These are phyloP conservation scores for Kazachstania sp. DNA, from an alignment of 1,139 yeast species.

Conservation along the genomic window DNA sequence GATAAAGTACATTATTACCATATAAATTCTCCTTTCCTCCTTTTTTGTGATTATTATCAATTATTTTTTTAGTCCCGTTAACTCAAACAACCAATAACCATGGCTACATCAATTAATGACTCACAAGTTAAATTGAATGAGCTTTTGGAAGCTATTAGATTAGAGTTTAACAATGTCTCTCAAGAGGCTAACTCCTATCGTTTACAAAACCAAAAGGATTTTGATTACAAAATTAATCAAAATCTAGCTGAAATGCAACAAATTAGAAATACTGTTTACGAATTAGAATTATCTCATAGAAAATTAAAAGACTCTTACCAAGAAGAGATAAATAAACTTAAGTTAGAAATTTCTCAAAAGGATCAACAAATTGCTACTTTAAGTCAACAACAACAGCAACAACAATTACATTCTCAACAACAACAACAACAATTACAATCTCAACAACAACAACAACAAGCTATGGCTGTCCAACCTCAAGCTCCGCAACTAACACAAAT, in stretches of 20 bases:
- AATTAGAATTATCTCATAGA: slow-evolving; percentile 87
- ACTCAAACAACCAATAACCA: background rate
- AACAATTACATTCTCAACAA: slow-evolving; percentile 4
- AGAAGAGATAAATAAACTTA: slow-evolving; percentile 79
- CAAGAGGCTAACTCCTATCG: slow-evolving; percentile 82
- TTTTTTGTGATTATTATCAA: no score
- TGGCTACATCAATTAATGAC: slow-evolving; percentile 9
- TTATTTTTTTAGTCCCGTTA: no score
- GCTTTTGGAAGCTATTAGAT: slow-evolving; percentile 83
- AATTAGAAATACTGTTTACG: slow-evolving; percentile 88
- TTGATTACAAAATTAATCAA: slow-evolving; percentile 81
- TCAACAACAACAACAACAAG: background rate
- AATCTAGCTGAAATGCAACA: slow-evolving; percentile 93
- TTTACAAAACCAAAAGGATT: slow-evolving; percentile 81
- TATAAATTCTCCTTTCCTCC: no score
- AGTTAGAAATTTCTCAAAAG: slow-evolving; percentile 74
- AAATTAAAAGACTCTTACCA: slow-evolving; percentile 94
- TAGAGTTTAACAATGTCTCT: slow-evolving; percentile 80
- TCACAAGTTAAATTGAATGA: slow-evolving; percentile 35
- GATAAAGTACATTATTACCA: no score
- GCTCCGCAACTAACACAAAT: background rate
- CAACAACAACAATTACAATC: background rate
- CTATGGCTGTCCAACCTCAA: background rate
- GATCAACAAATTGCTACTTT: slow-evolving; percentile 47
- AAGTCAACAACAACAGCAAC: slow-evolving; percentile 22